These are phyloP conservation scores for Symbiodinium pilosum DNA, from an alignment of 73 alveolate species.

Conservation along the genomic window DNA sequence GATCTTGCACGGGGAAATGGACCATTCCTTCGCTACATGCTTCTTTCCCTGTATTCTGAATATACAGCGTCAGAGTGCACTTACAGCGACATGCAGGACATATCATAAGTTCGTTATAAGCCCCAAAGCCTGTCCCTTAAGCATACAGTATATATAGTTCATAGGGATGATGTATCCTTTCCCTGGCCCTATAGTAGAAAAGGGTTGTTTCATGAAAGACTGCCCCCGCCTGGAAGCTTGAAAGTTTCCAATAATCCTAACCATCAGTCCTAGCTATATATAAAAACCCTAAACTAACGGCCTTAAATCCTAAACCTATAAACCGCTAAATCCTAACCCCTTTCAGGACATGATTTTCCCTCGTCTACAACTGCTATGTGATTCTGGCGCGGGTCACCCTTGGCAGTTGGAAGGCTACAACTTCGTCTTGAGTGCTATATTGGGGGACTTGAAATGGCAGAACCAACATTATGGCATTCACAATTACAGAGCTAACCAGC, in stretches of 20 bases:
- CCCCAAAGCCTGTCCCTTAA: too few relatives aligned
- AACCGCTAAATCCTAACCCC: too few relatives aligned
- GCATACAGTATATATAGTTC: too few relatives aligned
- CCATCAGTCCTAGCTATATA: too few relatives aligned
- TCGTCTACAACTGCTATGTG: neutral
- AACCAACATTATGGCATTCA: neutral
- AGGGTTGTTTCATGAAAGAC: too few relatives aligned
- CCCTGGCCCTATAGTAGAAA: too few relatives aligned
- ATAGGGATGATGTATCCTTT: neutral
- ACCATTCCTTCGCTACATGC: neutral
- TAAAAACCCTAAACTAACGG: too few relatives aligned
- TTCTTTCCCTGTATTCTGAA: neutral
- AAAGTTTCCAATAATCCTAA: too few relatives aligned
- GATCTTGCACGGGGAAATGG: neutral
- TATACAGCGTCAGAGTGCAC: neutral
- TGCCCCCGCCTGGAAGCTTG: too few relatives aligned
- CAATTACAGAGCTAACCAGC: neutral
- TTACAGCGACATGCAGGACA: slow-evolving; percentile 3
- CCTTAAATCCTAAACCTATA: too few relatives aligned
- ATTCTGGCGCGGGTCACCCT: neutral
- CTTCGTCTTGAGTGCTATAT: neutral
- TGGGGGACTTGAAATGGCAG: slow-evolving; percentile 34
- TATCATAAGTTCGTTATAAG: neutral
- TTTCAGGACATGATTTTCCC: neutral
- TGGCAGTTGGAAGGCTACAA: neutral